These are phyloP conservation scores for Aspergillus tanneri DNA, from an alignment of 2,329 filamentous ascomycete species.

Conservation along the genomic window DNA sequence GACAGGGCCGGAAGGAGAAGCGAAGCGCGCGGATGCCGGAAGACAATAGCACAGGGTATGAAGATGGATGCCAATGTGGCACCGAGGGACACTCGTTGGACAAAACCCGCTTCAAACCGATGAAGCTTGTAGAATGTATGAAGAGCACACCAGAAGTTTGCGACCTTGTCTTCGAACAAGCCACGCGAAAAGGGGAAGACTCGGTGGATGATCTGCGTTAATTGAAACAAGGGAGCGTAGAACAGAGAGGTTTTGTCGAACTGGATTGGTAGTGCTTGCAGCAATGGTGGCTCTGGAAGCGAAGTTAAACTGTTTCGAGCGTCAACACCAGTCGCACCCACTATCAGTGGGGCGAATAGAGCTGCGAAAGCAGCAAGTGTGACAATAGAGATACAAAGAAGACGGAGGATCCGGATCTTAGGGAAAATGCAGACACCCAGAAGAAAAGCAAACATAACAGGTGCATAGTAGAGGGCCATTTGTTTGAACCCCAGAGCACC, in stretches of 20 bases:
- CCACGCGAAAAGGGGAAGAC: constrained; percentile 95
- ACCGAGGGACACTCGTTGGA: constrained; percentile 73
- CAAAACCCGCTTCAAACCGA: constrained; percentile 65
- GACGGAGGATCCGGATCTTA: constrained; percentile 62
- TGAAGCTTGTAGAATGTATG: constrained; percentile 88
- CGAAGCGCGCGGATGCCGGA: constrained; percentile 72
- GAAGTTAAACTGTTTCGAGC: constrained; percentile 63
- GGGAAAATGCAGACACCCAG: constrained; percentile 83
- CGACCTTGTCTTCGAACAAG: constrained; percentile 97
- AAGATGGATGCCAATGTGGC: constrained; percentile 75
- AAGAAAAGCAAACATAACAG: constrained; percentile 87
- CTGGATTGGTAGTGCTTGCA: constrained; percentile 56
- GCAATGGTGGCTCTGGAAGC: constrained; percentile 63
- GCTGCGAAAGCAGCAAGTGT: constrained; percentile 72
- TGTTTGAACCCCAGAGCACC: constrained; percentile 95
- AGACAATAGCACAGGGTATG: constrained; percentile 75
- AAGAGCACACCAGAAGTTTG: constrained; percentile 94
- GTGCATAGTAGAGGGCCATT: constrained; percentile 97
- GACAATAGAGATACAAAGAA: constrained; percentile 71
- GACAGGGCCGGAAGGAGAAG: constrained; percentile 78
- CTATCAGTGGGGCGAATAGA: constrained; percentile 71
- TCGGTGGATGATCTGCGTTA: constrained; percentile 83
- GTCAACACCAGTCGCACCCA: constrained; percentile 68
- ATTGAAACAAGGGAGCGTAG: constrained; percentile 73
- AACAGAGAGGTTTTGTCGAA: constrained; percentile 66